These are phyloP conservation scores for Cyphellophora attinorum DNA, from an alignment of 2,329 filamentous ascomycete genomes.

Conservation along the genomic window DNA sequence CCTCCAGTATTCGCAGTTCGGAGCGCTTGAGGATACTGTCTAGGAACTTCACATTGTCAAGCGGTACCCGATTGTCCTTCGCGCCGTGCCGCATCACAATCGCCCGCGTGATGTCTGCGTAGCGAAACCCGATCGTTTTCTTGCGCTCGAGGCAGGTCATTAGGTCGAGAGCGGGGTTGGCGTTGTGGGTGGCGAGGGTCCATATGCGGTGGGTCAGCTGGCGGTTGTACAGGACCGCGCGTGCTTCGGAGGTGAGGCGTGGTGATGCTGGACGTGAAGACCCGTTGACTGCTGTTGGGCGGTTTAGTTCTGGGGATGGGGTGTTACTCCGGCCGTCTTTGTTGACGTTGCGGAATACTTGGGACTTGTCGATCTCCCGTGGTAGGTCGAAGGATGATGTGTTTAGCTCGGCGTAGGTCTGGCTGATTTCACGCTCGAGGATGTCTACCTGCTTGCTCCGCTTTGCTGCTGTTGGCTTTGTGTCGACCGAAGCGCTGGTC, in stretches of 20 bases:
- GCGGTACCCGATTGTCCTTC: conserved; percentile 80
- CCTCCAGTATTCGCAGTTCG: conserved; percentile 81
- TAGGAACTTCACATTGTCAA: conserved; percentile 92
- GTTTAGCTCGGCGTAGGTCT: conserved; percentile 8
- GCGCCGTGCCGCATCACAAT: conserved; percentile 92
- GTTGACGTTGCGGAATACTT: background rate
- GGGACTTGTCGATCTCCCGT: background rate
- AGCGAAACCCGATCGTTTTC: conserved; percentile 88
- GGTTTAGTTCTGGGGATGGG: conserved; percentile 4
- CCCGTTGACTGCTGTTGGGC: conserved; percentile 6
- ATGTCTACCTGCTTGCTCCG: conserved; percentile 11
- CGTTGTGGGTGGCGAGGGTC: conserved; percentile 81
- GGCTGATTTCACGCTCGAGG: conserved; percentile 6
- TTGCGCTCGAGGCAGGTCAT: conserved; percentile 85
- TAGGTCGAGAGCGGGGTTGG: conserved; percentile 88
- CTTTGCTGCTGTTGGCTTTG: conserved; percentile 14
- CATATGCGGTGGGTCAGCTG: conserved; percentile 88
- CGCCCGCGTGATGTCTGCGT: conserved; percentile 85
- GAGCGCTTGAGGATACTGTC: conserved; percentile 88
- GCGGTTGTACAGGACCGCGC: conserved; percentile 54
- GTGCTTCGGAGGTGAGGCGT: conserved; percentile 12
- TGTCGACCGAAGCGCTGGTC: conserved; percentile 47
- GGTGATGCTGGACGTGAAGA: conserved; percentile 7
- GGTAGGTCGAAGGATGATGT: conserved; percentile 2
- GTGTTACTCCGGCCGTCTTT: conserved; percentile 1